These are phyloP conservation scores for Iberis pinnata DNA, from an alignment of 345 rosid species.

Conservation along the genomic window DNA sequence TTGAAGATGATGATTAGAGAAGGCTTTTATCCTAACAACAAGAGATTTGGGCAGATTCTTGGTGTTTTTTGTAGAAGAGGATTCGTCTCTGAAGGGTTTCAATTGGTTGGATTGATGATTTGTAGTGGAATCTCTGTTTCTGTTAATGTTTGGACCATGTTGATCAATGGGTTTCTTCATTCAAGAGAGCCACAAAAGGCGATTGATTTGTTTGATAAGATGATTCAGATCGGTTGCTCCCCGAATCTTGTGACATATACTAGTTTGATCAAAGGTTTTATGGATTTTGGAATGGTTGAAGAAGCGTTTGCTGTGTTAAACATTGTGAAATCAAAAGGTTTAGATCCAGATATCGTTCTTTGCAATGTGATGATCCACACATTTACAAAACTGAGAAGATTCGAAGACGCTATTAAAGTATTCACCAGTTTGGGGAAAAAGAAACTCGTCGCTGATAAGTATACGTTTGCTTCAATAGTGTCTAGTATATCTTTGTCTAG, in stretches of 20 bases:
- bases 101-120: conserved; percentile 48
- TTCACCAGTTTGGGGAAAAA: conserved; percentile 34
- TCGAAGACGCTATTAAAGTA: conserved; percentile 47
- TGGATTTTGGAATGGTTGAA: conserved; percentile 42
- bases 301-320: conserved; percentile 38
- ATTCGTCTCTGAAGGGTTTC: conserved; percentile 36
- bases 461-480: conserved; percentile 50
- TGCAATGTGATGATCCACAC: conserved; percentile 54
- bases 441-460: conserved; percentile 56
- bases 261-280: conserved; percentile 47
- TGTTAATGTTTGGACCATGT: conserved; percentile 44
- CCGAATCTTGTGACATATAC: conserved; percentile 65
- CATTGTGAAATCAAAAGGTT: conserved; percentile 37
- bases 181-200: conserved; percentile 41
- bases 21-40: conserved; percentile 53
- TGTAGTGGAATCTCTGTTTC: conserved; percentile 44
- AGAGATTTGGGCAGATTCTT: conserved; percentile 48
- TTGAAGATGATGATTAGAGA: conserved; percentile 42
- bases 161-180: conserved; percentile 44
- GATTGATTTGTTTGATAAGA: conserved; percentile 42
- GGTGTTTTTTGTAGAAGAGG: conserved; percentile 43
- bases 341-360: conserved; percentile 52
- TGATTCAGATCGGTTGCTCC: conserved; percentile 44
- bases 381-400: conserved; percentile 46
- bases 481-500: conserved; percentile 39